A percentile compares a stretch with the other conserved stretches of the same genome.
phyloP scores from a whole-genome alignment of 768 basidiomycete species.

The Pleurotus citrinopileatus region DNA sequence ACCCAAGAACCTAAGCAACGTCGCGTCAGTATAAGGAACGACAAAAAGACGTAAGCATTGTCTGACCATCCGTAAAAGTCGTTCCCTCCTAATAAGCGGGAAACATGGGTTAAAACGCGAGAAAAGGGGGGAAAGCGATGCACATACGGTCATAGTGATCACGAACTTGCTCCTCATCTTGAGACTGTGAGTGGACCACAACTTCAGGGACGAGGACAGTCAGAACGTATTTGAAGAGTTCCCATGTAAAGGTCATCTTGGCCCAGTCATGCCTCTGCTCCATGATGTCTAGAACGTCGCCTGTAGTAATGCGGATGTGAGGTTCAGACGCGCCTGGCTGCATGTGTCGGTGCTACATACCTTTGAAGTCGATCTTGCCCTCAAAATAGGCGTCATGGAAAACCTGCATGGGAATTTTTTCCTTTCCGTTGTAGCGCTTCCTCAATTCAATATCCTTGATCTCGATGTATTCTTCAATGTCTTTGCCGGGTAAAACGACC shows the following conservation, averaged over 20 bases:
- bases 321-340: too few relatives aligned
- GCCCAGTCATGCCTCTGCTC: slow-evolving; percentile 97
- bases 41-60: neutral
- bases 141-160: slow-evolving; percentile 89
- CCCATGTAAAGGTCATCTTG: slow-evolving; percentile 84
- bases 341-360: slow-evolving; percentile 42
- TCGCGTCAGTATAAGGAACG: neutral
- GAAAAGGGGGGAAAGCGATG: neutral
- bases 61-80: slow-evolving; percentile 90
- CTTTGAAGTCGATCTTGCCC: slow-evolving; percentile 94
- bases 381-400: slow-evolving; percentile 99
- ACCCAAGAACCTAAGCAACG: slow-evolving; percentile 73
- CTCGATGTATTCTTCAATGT: slow-evolving; percentile 87
- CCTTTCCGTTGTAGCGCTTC: slow-evolving; percentile 73
- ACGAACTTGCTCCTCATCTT: slow-evolving; percentile 95
- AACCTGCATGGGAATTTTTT: slow-evolving; percentile 96
- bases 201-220: slow-evolving; percentile 89
- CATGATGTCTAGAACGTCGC: slow-evolving; percentile 90
- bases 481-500: slow-evolving; percentile 78
- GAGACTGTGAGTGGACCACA: slow-evolving; percentile 82
- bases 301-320: slow-evolving; percentile 35
- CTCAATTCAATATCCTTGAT: slow-evolving; percentile 84
- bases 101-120: neutral
- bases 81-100: slow-evolving; percentile 62
- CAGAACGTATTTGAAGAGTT: slow-evolving; percentile 94